Percentiles rank a stretch among this genome's conserved stretches.
phyloP scores from a whole-genome alignment of 1,139 yeast species.

The Zygosaccharomyces pseudobailii region DNA sequence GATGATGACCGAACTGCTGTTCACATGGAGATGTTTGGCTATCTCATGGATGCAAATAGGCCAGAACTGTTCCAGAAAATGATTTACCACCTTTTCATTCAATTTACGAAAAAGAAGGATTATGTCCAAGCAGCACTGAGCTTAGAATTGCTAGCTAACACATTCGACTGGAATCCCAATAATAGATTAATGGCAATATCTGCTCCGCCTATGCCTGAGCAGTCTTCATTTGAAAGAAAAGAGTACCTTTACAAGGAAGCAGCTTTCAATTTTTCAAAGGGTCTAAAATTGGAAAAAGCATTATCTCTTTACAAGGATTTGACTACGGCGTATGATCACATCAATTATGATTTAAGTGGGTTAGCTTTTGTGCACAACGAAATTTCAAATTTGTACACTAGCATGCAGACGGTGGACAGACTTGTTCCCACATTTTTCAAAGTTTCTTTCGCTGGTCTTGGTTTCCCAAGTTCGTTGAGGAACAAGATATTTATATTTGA shows the following conservation, averaged over 20 bases:
- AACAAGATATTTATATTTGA: slow-evolving; percentile 78
- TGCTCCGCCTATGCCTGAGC: slow-evolving; percentile 72
- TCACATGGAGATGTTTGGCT: slow-evolving; percentile 70
- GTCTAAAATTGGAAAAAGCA: slow-evolving; percentile 72
- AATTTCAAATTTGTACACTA: slow-evolving; percentile 62
- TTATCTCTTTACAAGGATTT: slow-evolving; percentile 73
- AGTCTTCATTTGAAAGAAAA: slow-evolving; percentile 76
- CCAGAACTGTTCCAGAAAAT: slow-evolving; percentile 79
- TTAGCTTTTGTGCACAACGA: slow-evolving; percentile 69
- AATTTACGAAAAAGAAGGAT: slow-evolving; percentile 55
- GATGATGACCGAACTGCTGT: slow-evolving; percentile 85
- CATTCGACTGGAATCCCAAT: slow-evolving; percentile 72
- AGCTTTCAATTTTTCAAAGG: slow-evolving; percentile 66
- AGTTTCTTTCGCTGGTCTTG: slow-evolving; percentile 77
- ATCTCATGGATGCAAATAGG: slow-evolving; percentile 69
- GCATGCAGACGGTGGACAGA: slow-evolving; percentile 67
- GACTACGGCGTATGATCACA: slow-evolving; percentile 66
- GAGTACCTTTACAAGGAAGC: slow-evolving; percentile 68
- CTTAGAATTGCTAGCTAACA: slow-evolving; percentile 69
- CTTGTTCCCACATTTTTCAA: slow-evolving; percentile 74
- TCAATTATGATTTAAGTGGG: slow-evolving; percentile 73
- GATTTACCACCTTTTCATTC: slow-evolving; percentile 69
- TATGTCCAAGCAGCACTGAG: slow-evolving; percentile 80
- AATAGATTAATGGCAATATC: slow-evolving; percentile 51
- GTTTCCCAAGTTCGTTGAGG: slow-evolving; percentile 74